phyloP scores from a whole-genome alignment of 805 yeast genomes.

The Sugiyamaella valdiviana region DNA sequence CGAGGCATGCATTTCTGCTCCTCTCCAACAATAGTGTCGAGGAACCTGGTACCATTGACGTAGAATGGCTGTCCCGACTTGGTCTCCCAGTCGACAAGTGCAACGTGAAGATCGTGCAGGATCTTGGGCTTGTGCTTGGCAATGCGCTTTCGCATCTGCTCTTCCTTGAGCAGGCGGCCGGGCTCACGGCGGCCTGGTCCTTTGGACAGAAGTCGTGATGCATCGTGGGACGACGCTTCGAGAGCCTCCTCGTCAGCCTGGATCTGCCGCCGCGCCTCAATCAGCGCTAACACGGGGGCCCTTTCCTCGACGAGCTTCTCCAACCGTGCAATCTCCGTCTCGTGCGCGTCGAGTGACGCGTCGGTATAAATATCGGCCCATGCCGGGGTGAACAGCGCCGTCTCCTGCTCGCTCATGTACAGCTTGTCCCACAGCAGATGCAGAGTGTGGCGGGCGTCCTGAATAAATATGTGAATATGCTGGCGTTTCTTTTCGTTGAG shows the following conservation, averaged over 20 bases:
- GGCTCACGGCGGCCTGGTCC: constrained; percentile 42
- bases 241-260: constrained; percentile 45
- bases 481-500: constrained; percentile 55
- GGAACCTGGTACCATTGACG: constrained; percentile 47
- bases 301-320: constrained; percentile 45
- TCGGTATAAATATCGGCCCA: constrained; percentile 49
- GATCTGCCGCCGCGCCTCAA: constrained; percentile 28
- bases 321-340: constrained; percentile 50
- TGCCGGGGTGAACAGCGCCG: constrained; percentile 41
- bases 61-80: constrained; percentile 24
- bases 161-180: constrained; percentile 73
- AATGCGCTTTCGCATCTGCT: constrained; percentile 61
- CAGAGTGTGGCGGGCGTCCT: constrained; percentile 54
- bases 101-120: constrained; percentile 44
- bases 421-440: constrained; percentile 56
- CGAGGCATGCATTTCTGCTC: constrained; percentile 1
- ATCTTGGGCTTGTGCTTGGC: constrained; percentile 63
- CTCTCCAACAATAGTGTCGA: constrained; percentile 30
- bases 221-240: constrained; percentile 66
- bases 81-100: constrained; percentile 45
- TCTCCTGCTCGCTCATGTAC: constrained; percentile 50
- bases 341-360: constrained; percentile 54
- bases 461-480: constrained; percentile 61
- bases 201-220: constrained; percentile 68
- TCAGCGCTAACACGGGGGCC: constrained; percentile 50